Evolutionary conservation across 169 alveolate genomes (phyloP), one percentile per base, ranked within the genome.

Genomic region (Toxoplasma gondii): DNA sequence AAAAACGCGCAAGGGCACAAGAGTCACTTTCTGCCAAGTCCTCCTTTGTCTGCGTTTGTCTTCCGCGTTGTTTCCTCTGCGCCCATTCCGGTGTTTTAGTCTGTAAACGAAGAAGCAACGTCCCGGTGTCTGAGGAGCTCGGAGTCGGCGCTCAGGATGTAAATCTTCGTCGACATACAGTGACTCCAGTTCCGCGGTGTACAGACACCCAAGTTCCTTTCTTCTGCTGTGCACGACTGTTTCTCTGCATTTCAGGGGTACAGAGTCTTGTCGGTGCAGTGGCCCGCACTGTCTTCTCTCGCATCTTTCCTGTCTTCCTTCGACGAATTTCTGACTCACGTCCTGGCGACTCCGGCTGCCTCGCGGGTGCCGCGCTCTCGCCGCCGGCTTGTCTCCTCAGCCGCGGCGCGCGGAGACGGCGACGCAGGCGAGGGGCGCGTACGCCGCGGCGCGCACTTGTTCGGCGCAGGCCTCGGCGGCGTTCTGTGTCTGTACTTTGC

Each of bases 241-340:
- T n/a, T n/a, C n/a, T n/a, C n/a, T n/a, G n/a, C n/a, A n/a, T n/a
- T 64, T 64, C 86, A 82, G 88, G 88, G 88, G 38, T 43, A 34
- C 38, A 58, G 44, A 34, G 88, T 82, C n/a, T 16, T 82, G 16
- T 82, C 88, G 38, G 54, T 82, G 1, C 88, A 82, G 88, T 82
- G 88, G 88, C 88, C 88, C 19, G 88, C 88, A 34, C 44, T 82
- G 38, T 82, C 88, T 39, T 82, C 88, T 39, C 88, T 82, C 67
- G 44, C 54, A 34, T 34, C 54, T 36, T 82, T 82, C 44, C 88
- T 82, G n/a, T 34, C 53, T 17, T 34, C 54, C 67, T 43, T 82
- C 38, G 88, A 82, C 88, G 88, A 31, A 24, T 82, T 82, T 34
- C 64, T 82, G 64, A 27, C 88, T 34, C 64, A 82, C 12, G 34